These are phyloP conservation scores for Sanghuangporus baumii DNA, from an alignment of 1,284 basidiomycete species.

Conservation along the genomic window DNA sequence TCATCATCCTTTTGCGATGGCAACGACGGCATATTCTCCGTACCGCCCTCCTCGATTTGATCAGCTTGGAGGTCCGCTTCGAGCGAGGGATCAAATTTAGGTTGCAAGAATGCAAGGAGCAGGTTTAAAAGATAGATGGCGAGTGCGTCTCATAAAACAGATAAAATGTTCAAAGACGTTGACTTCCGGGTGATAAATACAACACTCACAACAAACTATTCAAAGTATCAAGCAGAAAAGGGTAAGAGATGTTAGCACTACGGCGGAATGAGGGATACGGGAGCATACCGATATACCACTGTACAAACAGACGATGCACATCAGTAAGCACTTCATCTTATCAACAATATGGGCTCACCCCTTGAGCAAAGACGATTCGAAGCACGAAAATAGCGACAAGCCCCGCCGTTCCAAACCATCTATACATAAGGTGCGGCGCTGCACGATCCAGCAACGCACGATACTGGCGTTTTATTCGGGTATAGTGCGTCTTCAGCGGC, in stretches of 20 bases:
- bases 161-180: background rate
- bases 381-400: conserved; percentile 79
- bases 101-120: conserved; percentile 84
- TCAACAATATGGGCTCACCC: conserved; percentile 47
- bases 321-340: conserved; percentile 17
- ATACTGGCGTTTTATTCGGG: conserved; percentile 59
- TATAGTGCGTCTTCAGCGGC: conserved; percentile 44
- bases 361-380: conserved; percentile 86
- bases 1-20: conserved; percentile 81
- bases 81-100: conserved; percentile 93
- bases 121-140: conserved; percentile 93
- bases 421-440: conserved; percentile 83
- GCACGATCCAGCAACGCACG: conserved; percentile 86
- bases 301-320: background rate
- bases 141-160: conserved; percentile 56
- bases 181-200: background rate
- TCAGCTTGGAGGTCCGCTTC: conserved; percentile 91
- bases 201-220: conserved; percentile 62
- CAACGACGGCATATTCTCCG: conserved; percentile 32
- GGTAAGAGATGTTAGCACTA: background rate
- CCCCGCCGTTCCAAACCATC: conserved; percentile 82
- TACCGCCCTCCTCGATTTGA: conserved; percentile 91
- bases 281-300: conserved; percentile 88
- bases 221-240: conserved; percentile 17
- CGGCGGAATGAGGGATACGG: background rate